Percentiles rank a stretch among this genome's conserved stretches.
These are phyloP conservation scores for Pichia exigua DNA, from an alignment of 805 yeast species.

Conservation along the genomic window DNA sequence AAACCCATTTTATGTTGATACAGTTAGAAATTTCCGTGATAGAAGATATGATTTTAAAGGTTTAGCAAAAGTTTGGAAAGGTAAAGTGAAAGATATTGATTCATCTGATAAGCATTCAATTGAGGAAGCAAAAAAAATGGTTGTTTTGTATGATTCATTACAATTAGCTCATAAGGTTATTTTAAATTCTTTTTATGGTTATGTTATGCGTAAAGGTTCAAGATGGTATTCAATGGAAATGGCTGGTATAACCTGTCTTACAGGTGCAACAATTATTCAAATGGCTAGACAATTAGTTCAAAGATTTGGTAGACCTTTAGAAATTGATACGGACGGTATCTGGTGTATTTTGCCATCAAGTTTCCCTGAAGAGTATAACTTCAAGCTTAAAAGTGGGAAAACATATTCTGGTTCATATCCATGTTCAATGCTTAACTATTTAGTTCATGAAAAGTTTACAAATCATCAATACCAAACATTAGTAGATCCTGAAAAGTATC, in stretches of 20 bases:
- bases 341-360: conserved; percentile 96
- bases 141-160: conserved; percentile 85
- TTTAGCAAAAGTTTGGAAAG: conserved; percentile 89
- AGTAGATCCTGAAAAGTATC: conserved; percentile 57
- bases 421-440: conserved; percentile 89
- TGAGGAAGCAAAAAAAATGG: conserved; percentile 93
- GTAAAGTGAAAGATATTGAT: conserved; percentile 52
- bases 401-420: conserved; percentile 78
- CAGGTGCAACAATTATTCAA: conserved; percentile 97
- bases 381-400: conserved; percentile 71
- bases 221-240: conserved; percentile 99
- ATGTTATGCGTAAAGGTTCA: conserved; percentile 98
- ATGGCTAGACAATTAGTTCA: conserved; percentile 92
- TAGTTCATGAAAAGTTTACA: conserved; percentile 86
- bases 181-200: conserved; percentile 93
- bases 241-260: conserved; percentile 98
- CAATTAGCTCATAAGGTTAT: conserved; percentile 97
- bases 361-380: conserved; percentile 81
- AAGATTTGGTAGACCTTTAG: conserved; percentile 89
- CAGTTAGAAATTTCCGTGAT: conserved; percentile 91
- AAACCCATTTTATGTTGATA: conserved; percentile 92
- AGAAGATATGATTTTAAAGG: conserved; percentile 94
- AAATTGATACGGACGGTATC: conserved; percentile 97
- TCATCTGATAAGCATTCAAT: conserved; percentile 48
- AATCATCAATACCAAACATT: conserved; percentile 91